Conservation (phyloP, 2,329 filamentous ascomycete species). For the Albophoma yamanashiensis region DNA sequence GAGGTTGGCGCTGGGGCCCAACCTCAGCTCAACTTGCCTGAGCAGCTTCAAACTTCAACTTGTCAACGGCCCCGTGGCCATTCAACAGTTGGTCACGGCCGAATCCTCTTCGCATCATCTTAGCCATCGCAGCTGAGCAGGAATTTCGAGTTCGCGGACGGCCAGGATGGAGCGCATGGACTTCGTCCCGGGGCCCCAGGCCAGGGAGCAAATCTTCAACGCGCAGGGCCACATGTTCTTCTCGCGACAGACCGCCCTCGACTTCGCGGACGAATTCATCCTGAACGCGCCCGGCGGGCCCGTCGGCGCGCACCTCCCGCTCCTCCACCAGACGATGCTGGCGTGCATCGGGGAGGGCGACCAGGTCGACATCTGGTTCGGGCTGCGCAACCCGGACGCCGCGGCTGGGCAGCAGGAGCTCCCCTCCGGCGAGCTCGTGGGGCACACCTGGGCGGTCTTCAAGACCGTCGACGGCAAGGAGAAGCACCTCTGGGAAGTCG, state of each 20-base stretch:
- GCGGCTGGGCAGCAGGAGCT: conserved; percentile 1
- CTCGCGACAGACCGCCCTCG: conserved; percentile 3
- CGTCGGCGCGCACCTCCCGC: neutral
- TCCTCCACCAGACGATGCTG: conserved; percentile 4
- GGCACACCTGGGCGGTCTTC: conserved; percentile 7
- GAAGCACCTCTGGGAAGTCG: conserved; percentile 7
- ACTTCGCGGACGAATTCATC: conserved; percentile 8
- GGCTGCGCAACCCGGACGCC: conserved; percentile 4
- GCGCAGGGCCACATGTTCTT: conserved; percentile 8
- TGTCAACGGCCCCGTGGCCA: neutral
- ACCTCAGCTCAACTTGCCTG: neutral
- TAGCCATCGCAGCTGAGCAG: neutral
- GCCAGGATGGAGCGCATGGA: conserved; percentile 5
- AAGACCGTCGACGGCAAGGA: conserved; percentile 5
- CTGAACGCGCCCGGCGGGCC: conserved; percentile 1
- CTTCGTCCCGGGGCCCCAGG: conserved; percentile 8
- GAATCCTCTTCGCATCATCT: neutral
- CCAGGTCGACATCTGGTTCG: conserved; percentile 8
- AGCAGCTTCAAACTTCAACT: neutral
- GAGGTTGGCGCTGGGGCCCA: neutral
- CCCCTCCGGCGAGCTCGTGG: conserved; percentile 5
- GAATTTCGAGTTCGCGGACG: neutral
- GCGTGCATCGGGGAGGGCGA: conserved; percentile 7
- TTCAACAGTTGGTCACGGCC: neutral
- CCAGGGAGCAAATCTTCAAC: conserved; percentile 8